Evolutionary conservation across 2,329 filamentous ascomycete species (phyloP).

Genomic region (Penicillium janthinellum): DNA sequence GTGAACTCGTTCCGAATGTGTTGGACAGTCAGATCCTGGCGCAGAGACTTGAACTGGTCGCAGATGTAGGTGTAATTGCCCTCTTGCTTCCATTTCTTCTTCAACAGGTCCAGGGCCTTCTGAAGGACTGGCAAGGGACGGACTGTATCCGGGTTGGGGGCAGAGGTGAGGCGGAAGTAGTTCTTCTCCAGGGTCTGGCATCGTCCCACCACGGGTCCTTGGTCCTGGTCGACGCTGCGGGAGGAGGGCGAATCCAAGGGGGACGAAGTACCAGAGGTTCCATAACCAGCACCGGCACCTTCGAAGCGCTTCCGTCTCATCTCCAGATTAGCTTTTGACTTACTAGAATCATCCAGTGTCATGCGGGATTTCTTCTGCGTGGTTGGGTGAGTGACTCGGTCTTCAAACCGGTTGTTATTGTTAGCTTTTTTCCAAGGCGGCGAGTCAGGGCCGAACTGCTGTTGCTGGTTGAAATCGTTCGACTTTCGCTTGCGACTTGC

Average conservation of each 20-base stretch:
- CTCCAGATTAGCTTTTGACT: constrained; percentile 84
- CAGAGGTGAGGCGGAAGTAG: constrained; percentile 89
- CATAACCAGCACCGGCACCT: constrained; percentile 47
- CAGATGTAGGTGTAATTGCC: constrained; percentile 97
- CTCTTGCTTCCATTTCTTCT: constrained; percentile 92
- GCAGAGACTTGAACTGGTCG: constrained; percentile 98
- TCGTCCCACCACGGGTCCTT: constrained; percentile 79
- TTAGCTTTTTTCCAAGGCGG: constrained; percentile 78
- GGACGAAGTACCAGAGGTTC: constrained; percentile 43
- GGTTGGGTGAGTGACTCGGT: constrained; percentile 69
- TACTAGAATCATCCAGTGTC: constrained; percentile 68
- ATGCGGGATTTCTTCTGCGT: constrained; percentile 55
- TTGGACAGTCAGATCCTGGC: constrained; percentile 97
- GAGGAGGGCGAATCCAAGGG: constrained; percentile 53
- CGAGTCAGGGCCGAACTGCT: constrained; percentile 50
- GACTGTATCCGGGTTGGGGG: constrained; percentile 84
- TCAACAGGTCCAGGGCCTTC: constrained; percentile 82
- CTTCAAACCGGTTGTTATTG: constrained; percentile 63
- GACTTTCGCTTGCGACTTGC: constrained; percentile 80
- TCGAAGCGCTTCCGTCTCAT: constrained; percentile 89
- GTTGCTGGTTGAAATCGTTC: constrained; percentile 58
- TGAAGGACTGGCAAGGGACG: constrained; percentile 79
- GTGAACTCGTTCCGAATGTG: constrained; percentile 97
- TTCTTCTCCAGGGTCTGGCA: constrained; percentile 85
- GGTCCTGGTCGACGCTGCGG: constrained; percentile 45